Conservation (phyloP, 352 stramenopile genomes). For the Elongisporangium prolatum region DNA sequence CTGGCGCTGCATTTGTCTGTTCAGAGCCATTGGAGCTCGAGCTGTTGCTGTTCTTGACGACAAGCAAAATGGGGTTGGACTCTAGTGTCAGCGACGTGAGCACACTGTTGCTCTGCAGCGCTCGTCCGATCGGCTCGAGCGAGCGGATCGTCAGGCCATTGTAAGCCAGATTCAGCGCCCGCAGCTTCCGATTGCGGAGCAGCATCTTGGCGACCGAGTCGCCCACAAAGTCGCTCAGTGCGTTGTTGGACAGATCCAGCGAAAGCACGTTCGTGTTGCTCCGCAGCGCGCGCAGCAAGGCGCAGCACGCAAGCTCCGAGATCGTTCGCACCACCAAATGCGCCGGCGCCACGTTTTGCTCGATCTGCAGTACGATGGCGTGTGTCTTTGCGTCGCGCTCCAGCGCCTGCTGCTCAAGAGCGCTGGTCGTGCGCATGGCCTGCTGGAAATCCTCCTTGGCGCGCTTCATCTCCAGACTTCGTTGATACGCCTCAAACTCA, state of each 20-base stretch:
- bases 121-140: conserved; percentile 28
- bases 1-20: background rate
- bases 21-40: background rate
- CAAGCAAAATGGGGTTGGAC: conserved; percentile 42
- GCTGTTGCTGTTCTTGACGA: conserved; percentile 21
- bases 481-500: conserved; percentile 35
- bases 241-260: conserved; percentile 61
- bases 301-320: conserved; percentile 47
- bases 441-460: conserved; percentile 40
- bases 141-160: conserved; percentile 43
- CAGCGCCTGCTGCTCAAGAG: conserved; percentile 34
- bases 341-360: conserved; percentile 38
- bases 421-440: conserved; percentile 28
- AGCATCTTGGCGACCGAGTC: conserved; percentile 46
- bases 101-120: conserved; percentile 35
- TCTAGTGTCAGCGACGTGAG: conserved; percentile 56
- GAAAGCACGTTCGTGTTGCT: conserved; percentile 48
- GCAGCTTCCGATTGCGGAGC: conserved; percentile 44
- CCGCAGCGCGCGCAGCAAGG: conserved; percentile 50
- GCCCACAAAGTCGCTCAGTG: conserved; percentile 35
- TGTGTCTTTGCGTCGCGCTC: conserved; percentile 37
- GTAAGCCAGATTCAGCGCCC: conserved; percentile 46
- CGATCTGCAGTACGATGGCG: conserved; percentile 47
- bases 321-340: conserved; percentile 43
- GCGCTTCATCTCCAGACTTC: conserved; percentile 36